These are phyloP conservation scores for Willaertia magna DNA, from an alignment of 208 protist species.

Conservation along the genomic window DNA sequence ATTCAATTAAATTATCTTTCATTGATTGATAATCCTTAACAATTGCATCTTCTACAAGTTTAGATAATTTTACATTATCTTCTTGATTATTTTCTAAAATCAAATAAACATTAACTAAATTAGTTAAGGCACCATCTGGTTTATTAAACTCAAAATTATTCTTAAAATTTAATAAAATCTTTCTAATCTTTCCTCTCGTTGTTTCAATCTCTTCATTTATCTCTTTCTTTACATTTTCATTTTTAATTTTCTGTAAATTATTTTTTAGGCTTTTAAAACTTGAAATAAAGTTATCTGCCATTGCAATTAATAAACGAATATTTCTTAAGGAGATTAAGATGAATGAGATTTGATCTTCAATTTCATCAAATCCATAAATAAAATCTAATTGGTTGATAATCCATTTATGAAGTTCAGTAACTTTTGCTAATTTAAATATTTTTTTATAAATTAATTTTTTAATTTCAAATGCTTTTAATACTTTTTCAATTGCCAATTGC, in stretches of 20 bases:
- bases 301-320: not conserved
- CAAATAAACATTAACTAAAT: not conserved
- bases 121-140: not conserved
- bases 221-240: not conserved
- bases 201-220: not conserved
- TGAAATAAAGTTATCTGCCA: not conserved
- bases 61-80: not conserved
- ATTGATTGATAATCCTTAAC: not conserved
- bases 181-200: not conserved
- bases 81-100: not conserved
- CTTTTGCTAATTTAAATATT: too few relatives aligned
- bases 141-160: not conserved
- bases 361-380: not conserved
- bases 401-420: not conserved
- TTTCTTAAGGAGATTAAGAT: not conserved
- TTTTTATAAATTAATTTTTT: too few relatives aligned
- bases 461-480: too few relatives aligned
- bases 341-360: not conserved
- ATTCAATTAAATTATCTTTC: not conserved
- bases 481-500: too few relatives aligned
- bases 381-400: not conserved
- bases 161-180: not conserved
- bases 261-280: too few relatives aligned
- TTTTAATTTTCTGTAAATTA: not conserved
- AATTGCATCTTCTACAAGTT: not conserved